Base-by-base conservation (phyloP, 2,329 filamentous ascomycete genomes). In the Neoscytalidium dimidiatum region DNA sequence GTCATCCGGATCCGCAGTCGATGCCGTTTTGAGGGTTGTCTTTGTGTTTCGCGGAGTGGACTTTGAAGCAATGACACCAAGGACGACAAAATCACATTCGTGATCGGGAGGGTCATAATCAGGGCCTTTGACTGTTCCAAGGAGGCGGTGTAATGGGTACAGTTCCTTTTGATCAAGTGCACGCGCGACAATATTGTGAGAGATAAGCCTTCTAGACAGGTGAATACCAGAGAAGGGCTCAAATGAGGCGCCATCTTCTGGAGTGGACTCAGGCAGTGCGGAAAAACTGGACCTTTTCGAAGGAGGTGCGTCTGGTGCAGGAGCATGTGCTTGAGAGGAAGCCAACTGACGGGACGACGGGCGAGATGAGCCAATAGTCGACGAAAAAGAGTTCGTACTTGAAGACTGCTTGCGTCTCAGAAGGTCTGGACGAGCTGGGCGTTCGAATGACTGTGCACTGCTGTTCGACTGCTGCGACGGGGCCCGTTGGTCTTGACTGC, bases 151-250 rank as follows among this genome's bases (percentile, higher is more conserved):
- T 67, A 99, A 85, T 1, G 85, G 85, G 70, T 93, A 90, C 2
- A 90, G 83, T 61, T 90, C 92, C 76, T 95, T 97, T 35, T 87
- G 88, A 5, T 88, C 83, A 14, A 99, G 83, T 3, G 92, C 92
- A 26, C 94, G 88, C 2, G 90, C 88, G 23, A 99, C 82, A 19
- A 91, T 89, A 23, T 86, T 86, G 76, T 98, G 94, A 1, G 93
- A 91, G 51, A 98, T 85, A 41, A 92, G 89, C 33, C 95, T 88
- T 67, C 89, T 92, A 4, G 90, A 91, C 14, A 99, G 84, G 74
- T 97, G 93, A 41, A 94, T 82, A 31, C 88, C 87, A 5, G 95
- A 97, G 75, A 94, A 97, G 2, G 92, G 86, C 71, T 99, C 95
- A 71, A 95, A 78, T 28, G 70, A 69, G 46, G 53, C 63, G 11